These are phyloP conservation scores for Rhazya stricta DNA, from an alignment of 257 asterid genomes.

Conservation along the genomic window DNA sequence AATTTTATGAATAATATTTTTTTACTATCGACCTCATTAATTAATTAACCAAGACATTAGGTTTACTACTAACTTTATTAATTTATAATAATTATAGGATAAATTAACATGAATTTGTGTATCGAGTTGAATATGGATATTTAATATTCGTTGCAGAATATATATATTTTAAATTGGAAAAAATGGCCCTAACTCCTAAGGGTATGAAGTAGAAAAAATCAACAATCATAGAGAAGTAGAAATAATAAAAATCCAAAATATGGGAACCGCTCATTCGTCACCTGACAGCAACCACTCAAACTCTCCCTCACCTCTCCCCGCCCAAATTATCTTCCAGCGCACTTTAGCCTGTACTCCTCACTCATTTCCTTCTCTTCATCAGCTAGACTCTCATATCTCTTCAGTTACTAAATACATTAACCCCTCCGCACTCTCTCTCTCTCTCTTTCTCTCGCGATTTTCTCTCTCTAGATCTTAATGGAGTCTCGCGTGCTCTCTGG, in stretches of 20 bases:
- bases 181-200: too few species aligned
- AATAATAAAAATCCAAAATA: conserved; percentile 20
- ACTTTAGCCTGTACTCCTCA: conserved; percentile 16
- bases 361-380: neutral
- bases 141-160: too few species aligned
- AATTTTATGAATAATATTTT: too few species aligned
- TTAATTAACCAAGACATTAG: too few species aligned
- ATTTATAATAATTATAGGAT: too few species aligned
- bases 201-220: too few species aligned
- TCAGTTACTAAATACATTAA: neutral
- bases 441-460: conserved; percentile 5
- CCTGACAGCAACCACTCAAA: conserved; percentile 45
- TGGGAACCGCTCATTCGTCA: conserved; percentile 41
- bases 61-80: too few species aligned
- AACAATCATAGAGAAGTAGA: too few species aligned
- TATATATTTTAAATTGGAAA: too few species aligned
- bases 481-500: conserved; percentile 89
- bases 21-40: too few species aligned
- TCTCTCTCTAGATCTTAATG: conserved; percentile 45
- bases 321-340: conserved; percentile 36
- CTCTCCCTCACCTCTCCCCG: conserved; percentile 24
- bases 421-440: neutral
- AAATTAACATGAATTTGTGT: too few species aligned
- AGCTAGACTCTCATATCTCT: neutral
- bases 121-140: too few species aligned